Evolutionary conservation across 176 grass and related monocot genomes (phyloP), one percentile per base, ranked within the genome.

Genomic region (Phyllostachys edulis): DNA sequence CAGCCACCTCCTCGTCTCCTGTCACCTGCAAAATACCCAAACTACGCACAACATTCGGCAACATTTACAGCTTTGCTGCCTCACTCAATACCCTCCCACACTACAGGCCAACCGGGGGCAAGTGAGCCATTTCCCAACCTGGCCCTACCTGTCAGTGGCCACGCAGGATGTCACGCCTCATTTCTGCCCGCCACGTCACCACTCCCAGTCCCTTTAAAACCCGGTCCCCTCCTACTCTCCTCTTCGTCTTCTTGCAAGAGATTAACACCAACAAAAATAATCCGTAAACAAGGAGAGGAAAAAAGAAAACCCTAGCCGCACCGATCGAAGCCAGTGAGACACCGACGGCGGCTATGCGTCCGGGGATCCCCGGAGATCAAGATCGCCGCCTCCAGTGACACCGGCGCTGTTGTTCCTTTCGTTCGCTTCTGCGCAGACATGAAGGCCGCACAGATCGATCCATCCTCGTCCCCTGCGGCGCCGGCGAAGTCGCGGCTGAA

Each of bases 391-490:
- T 79, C 80, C 68, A 63, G 73, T 63, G 65, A 50, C 63, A 6
- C 82, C 23, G 10, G 39, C 15, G 2, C 7, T 17, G 29, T 10
- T 23, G 26, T 18, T 9, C 13, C 5, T 17, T 49, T 12, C 29
- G 55, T 32, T 55, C 39, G 80, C 40, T 24, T 23, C 65, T 26
- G 88, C 54, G 56, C 76, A 3, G 69, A 37, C 6, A 94, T 96
- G 96, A 99, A 85, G 85, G 34, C 94, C 54, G 85, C 89, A 23
- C 96, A 94, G 77, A 89, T 96, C 74, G 93, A 99, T 62, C 85
- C 86, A 59, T 69, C 69, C 62, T 85, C 87, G 51, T 76, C 73
- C 75, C 57, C 41, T 2, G 44, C 79, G 40, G 54, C 73, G 78
- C 37, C 68, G 62, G 76, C 88, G 11, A 96, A 91, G 86, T 99